phyloP scores from a whole-genome alignment of 257 asterid genomes.

The Nicotiana tabacum region DNA sequence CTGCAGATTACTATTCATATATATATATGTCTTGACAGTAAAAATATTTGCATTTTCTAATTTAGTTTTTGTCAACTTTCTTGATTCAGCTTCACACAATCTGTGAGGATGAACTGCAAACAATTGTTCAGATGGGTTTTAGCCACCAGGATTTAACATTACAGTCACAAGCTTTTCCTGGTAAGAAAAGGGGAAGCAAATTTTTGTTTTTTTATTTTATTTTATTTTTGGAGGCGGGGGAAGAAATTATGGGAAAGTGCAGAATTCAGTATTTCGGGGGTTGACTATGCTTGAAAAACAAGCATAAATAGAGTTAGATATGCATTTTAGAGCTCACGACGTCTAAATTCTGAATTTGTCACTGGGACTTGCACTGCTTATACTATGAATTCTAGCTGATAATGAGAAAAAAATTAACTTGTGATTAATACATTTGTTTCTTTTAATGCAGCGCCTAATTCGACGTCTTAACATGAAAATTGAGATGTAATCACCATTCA shows the following conservation, averaged over 20 bases:
- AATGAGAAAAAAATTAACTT: background rate
- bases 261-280: too few relatives aligned
- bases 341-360: background rate
- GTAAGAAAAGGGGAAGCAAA: conserved; percentile 22
- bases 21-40: background rate
- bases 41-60: background rate
- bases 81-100: conserved; percentile 54
- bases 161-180: conserved; percentile 38
- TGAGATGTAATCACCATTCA: conserved; percentile 36
- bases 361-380: background rate
- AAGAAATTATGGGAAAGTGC: background rate
- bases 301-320: too few relatives aligned
- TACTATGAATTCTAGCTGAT: background rate
- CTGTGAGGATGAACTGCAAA: conserved; percentile 78
- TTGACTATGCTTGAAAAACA: background rate
- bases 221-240: background rate
- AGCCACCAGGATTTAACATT: conserved; percentile 23
- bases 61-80: background rate
- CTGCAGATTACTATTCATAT: background rate
- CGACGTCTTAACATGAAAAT: conserved; percentile 46
- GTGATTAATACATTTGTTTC: background rate
- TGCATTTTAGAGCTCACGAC: accelerated
- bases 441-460: conserved; percentile 45
- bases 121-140: conserved; percentile 86
- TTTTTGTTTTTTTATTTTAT: too few relatives aligned